Conservation (phyloP, 208 protist species). For the Tetramitus jugosus region DNA sequence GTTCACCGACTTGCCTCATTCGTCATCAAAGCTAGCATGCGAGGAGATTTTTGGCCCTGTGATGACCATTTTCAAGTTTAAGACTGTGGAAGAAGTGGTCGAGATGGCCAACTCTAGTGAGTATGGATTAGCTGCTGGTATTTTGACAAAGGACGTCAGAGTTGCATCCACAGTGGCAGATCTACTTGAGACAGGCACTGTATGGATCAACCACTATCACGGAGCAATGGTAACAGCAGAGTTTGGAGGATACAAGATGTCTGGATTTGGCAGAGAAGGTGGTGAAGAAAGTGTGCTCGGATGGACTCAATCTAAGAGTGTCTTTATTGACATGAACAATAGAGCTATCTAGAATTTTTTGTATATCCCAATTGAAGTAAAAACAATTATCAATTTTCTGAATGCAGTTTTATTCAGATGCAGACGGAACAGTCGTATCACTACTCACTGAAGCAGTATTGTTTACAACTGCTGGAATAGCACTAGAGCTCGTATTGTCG, state of each 20-base stretch:
- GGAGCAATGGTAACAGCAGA: conserved; percentile 50
- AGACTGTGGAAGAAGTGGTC: conserved; percentile 63
- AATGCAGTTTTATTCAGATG: too few species aligned
- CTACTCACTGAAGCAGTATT: too few species aligned
- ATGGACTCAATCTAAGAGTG: conserved; percentile 61
- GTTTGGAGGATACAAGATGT: conserved; percentile 75
- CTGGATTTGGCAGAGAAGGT: conserved; percentile 66
- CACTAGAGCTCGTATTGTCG: too few species aligned
- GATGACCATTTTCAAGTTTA: conserved; percentile 63
- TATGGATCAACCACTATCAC: conserved; percentile 76
- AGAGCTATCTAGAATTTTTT: too few species aligned
- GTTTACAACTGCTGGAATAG: too few species aligned
- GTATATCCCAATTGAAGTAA: too few species aligned
- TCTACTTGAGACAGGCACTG: background rate
- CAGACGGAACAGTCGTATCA: too few species aligned
- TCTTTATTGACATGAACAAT: too few species aligned
- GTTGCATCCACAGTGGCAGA: conserved; percentile 32
- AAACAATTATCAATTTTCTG: too few species aligned
- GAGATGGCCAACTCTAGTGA: conserved; percentile 57
- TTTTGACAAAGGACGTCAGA: conserved; percentile 61
- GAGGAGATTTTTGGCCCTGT: conserved; percentile 82
- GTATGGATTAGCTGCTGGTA: conserved; percentile 70
- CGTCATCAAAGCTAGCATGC: conserved; percentile 52
- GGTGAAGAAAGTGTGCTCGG: conserved; percentile 51
- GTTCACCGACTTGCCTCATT: conserved; percentile 65